Conservation (phyloP, 1,139 yeast species). For the Candida sp. region DNA sequence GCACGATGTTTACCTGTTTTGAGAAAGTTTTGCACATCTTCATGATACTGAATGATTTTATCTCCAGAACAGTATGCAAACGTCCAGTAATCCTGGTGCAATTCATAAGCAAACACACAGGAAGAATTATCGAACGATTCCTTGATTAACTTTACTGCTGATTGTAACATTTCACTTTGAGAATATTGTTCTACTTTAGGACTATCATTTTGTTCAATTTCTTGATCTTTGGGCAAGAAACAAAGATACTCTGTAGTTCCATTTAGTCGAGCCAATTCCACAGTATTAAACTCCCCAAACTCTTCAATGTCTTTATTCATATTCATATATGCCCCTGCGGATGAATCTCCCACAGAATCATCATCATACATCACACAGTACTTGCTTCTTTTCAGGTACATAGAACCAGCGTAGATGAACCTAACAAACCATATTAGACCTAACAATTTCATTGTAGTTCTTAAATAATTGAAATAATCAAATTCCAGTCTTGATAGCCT, state of each 20-base stretch:
- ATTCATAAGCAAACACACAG: slow-evolving; percentile 33
- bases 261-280: slow-evolving; percentile 11
- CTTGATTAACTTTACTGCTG: slow-evolving; percentile 17
- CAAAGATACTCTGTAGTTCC: slow-evolving; percentile 14
- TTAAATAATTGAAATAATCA: neutral
- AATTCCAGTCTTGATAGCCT: no score
- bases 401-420: slow-evolving; percentile 2
- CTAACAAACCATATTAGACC: neutral
- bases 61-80: slow-evolving; percentile 56
- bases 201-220: neutral
- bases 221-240: slow-evolving; percentile 13
- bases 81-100: slow-evolving; percentile 59
- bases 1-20: slow-evolving; percentile 28
- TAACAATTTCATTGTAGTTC: neutral
- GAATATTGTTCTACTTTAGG: neutral
- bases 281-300: slow-evolving; percentile 18
- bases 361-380: slow-evolving; percentile 15
- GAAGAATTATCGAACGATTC: slow-evolving; percentile 17
- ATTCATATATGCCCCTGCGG: slow-evolving; percentile 9
- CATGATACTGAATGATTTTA: slow-evolving; percentile 58
- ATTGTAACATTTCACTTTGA: slow-evolving; percentile 5
- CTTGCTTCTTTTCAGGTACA: slow-evolving; percentile 5
- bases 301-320: slow-evolving; percentile 5
- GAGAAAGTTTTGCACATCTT: slow-evolving; percentile 21
- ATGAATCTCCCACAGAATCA: slow-evolving; percentile 10